Base-by-base conservation (phyloP, 2,329 filamentous ascomycete species). In the Fusarium cyanostomum region DNA sequence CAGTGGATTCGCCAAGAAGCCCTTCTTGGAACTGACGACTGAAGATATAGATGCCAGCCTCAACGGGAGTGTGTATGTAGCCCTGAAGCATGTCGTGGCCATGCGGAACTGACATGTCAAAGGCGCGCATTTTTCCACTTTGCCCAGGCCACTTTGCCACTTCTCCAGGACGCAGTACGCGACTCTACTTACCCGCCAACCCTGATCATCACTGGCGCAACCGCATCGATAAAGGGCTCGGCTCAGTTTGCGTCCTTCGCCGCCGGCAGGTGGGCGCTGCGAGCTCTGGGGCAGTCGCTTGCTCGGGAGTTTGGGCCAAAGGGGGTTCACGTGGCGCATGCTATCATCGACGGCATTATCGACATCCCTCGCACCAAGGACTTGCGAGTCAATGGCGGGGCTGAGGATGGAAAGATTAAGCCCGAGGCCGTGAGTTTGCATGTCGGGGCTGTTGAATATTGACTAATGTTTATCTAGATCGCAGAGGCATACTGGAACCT, bases 131-230 rank as follows among this genome's bases (percentile, higher is more conserved):
- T 90, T 26, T 92, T 92, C 75, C 78, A 89, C 68, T 96, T 96
- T 75, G 87, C 91, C 1, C 88, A 94, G 74, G 81, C 83, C 3
- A 80, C 86, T 1, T 78, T 96, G 1, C 92, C 93, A 0, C 81
- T 89, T 1, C 84, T 96, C 1, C 82, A 94, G 2, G 82, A 87
- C 18, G 81, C 88, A 0, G 84, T 87, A 1, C 74, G 75, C 0
- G 77, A 79, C 38, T 75, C 84, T 0, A 80, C 69, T 2, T 77
- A 92, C 71, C 91, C 92, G 5, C 92, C 92, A 0, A 89, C 90
- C 0, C 80, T 97, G 16, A 89, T 97, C 70, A 91, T 96, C 76
- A 96, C 93, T 0, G 93, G 93, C 28, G 92, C 93, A 0, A 96
- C 93, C 0, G 93, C 92, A 0, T 92, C 89, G 0, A 67, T 94